Percentiles rank a stretch among this genome's conserved stretches.
phyloP scores from a whole-genome alignment of 768 basidiomycete genomes.

The Leucosporidium yakuticum region DNA sequence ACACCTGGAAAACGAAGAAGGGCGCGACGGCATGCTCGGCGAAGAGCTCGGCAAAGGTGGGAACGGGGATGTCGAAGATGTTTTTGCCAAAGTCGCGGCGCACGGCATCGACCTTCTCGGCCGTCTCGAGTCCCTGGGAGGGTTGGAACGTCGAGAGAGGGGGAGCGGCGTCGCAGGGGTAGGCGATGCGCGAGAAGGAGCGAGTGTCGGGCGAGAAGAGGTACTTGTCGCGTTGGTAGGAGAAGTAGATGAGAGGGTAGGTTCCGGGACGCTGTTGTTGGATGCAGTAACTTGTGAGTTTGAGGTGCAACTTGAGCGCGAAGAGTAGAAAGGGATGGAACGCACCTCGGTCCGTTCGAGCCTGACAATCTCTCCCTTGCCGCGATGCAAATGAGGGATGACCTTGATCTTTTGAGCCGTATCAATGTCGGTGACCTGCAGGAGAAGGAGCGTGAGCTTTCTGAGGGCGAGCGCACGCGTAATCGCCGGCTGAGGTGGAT shows the following conservation, averaged over 20 bases:
- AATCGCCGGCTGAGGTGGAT: not conserved
- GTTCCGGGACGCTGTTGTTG: slow-evolving; percentile 47
- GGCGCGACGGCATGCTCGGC: slow-evolving; percentile 94
- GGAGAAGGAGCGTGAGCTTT: slow-evolving; percentile 47
- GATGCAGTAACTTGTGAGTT: not conserved
- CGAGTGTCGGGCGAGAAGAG: slow-evolving; percentile 55
- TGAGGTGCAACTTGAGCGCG: too few relatives aligned
- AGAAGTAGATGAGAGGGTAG: slow-evolving; percentile 62
- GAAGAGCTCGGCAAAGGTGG: slow-evolving; percentile 85
- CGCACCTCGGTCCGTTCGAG: slow-evolving; percentile 29
- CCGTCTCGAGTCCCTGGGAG: slow-evolving; percentile 51
- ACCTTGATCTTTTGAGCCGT: slow-evolving; percentile 27
- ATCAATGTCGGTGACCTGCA: slow-evolving; percentile 18
- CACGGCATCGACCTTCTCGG: slow-evolving; percentile 52
- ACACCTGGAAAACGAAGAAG: slow-evolving; percentile 98
- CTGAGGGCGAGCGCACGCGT: not conserved
- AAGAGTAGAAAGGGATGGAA: not conserved
- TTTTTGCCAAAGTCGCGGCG: slow-evolving; percentile 77
- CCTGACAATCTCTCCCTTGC: slow-evolving; percentile 32
- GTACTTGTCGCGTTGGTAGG: slow-evolving; percentile 91
- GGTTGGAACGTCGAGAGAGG: slow-evolving; percentile 54
- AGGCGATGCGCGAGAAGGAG: slow-evolving; percentile 74
- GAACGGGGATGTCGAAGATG: slow-evolving; percentile 94
- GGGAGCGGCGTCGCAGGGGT: slow-evolving; percentile 71
- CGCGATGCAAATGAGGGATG: slow-evolving; percentile 30